Evolutionary conservation across 768 basidiomycete genomes (phyloP), one percentile per base, ranked within the genome.

Genomic region (Naganishia vaughanmartiniae): DNA sequence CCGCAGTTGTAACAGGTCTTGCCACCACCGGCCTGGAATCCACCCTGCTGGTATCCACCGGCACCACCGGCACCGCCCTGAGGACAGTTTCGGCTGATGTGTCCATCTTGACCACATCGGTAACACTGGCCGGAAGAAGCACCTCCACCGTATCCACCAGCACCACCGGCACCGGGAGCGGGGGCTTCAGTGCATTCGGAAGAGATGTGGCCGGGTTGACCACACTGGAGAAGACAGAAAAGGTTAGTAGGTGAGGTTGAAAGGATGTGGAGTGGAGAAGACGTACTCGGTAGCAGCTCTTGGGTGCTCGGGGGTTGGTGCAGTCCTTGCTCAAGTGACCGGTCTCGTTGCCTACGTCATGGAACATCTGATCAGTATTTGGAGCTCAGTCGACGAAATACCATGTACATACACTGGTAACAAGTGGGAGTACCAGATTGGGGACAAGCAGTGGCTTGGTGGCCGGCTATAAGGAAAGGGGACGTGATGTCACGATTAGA

Each of bases 41-140:
- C 78, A 54, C 75, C 76, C 31, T 55, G 63, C 68, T 68, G 69
- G 66, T 65, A 69, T 69, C 76, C 78, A 54, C 65, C 73, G 68
- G 54, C 72, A 69, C 76, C 78, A 54, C 65, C 73, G 68, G 54
- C 72, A 69, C 72, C 77, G 73, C 75, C 79, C 72, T 65, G 73
- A 75, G 80, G 77, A 73, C 80, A 81, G 72, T 73, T 72, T 55
- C 80, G 75, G 72, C 78, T 74, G 75, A 80, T 77, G 58, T 66
- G 80, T 31, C 80, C 80, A 71, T 78, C 75, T 75, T 81, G 78
- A 66, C 80, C 80, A 69, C 80, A 81, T 72, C 73, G 67, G 77
- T 79, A 81, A 73, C 80, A 81, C 66, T 79, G 78, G 58, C 78
- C 78, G 67, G 73, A 72, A 46, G 58, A 74, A 54, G 67, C 76